Base-by-base conservation (phyloP, 2,329 filamentous ascomycete genomes). In the Pseudocercospora ulei region DNA sequence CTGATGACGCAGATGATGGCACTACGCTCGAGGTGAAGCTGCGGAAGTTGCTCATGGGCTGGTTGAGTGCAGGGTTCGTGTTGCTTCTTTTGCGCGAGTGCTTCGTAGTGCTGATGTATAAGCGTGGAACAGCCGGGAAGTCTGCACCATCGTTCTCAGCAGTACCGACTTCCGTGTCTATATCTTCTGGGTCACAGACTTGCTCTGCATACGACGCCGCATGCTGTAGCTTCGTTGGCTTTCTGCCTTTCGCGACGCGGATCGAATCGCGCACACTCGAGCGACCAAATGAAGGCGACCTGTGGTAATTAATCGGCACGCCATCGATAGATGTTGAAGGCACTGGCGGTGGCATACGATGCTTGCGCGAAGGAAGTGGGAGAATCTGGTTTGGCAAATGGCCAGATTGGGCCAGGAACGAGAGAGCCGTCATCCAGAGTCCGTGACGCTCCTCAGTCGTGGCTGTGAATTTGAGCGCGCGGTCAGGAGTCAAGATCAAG, bases 381-480 rank as follows among this genome's bases (percentile, higher is more conserved):
- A 48, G 36, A 11, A 48, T 44, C 35, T 46, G 35, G 7, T 45
- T 45, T 55, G 57, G 30, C n/a, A 53, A 39, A 9, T 48, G 39
- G 9, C 80, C 76, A 1, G 87, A 93, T 58, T 95, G 86, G 7
- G 88, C 87, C 19, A 98, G 70, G 73, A 96, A 98, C 0, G 87
- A 94, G 12, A 98, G 69, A 1, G 90, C 85, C 12, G 85, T 95
- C 41, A 98, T 68, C 90, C 90, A 98, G 33, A 95, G 67, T 56
- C 92, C 93, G 61, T 98, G 90, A 9, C 90, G 78, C 50, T 96
- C 90, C 20, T 79, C 68, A 13, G 77, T 80, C 9, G 73, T 68
- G 0, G 90, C 84, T 0, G 90, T 98, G 60, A 98, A 96, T 59
- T 98, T 98, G 41, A 98, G 71, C 1, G 90, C 90, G 52, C 90